Base-by-base conservation (phyloP, 345 rosid species). In the Gossypium mustelinum region DNA sequence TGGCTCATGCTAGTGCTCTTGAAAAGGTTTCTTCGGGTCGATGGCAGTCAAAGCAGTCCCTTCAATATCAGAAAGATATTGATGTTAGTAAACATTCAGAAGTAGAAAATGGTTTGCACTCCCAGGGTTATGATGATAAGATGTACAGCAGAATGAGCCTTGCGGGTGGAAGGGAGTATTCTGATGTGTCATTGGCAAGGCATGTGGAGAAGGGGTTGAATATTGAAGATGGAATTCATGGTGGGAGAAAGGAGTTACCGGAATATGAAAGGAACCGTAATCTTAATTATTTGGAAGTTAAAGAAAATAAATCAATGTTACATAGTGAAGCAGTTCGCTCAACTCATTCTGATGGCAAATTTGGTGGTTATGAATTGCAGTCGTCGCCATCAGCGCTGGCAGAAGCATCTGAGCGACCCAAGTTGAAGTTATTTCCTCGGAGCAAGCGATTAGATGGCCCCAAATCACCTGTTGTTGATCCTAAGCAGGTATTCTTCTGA, bases 21-120 rank as follows among this genome's bases (percentile, higher is more conserved):
- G 94, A 91, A 25, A 92, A 90, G 78, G 89, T 87, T 20, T 87
- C 92, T 62, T 93, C 94, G 0, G 92, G 94, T 63, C 83, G 90
- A 84, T 93, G 94, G 94, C 94, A 89, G 77, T 81, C 89, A 0
- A 88, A 87, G 76, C 87, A 72, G 67, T 82, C 88, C 67, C 7
- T 78, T 70, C 82, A 67, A 7, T 67, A 82, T 75, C 86, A 81
- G 63, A 82, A 75, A 18, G 90, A 89, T 75, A 81, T 74, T 76
- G 89, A 89, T 77, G 85, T 76, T 73, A 74, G 78, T 77, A 84
- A 82, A 70, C 78, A 83, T 79, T 73, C 83, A 7, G 92, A 86
- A 72, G 47, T 68, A 8, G 89, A 87, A 27, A 84, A 71, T 59
- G 80, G 81, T 41, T 73, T 75, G 44, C 65, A 1, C 41, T 76